phyloP scores from a whole-genome alignment of 495 filamentous ascomycete species.

The Parathielavia appendiculata region DNA sequence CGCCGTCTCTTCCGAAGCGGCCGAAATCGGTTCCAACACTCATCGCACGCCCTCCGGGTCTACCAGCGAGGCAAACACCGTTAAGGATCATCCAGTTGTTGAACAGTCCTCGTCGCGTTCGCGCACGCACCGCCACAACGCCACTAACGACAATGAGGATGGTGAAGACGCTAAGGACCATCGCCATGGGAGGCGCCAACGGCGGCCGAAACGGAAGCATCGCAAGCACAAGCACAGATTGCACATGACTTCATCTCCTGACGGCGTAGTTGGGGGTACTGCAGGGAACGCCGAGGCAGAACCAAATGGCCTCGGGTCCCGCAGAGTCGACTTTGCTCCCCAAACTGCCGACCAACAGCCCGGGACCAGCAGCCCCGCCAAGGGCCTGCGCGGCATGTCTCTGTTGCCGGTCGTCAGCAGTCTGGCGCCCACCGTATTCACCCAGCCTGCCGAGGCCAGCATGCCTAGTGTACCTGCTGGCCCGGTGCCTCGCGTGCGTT shows the following conservation, averaged over 20 bases:
- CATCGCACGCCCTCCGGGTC: constrained; percentile 32
- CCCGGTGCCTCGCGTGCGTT: constrained; percentile 49
- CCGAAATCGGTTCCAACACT: constrained; percentile 24
- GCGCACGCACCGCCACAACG: constrained; percentile 12
- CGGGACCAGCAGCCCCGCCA: constrained; percentile 34
- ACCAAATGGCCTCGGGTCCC: constrained; percentile 31
- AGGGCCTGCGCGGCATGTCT: constrained; percentile 38
- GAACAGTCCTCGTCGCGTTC: constrained; percentile 32
- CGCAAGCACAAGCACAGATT: constrained; percentile 32
- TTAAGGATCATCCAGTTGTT: constrained; percentile 30
- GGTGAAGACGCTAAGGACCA: constrained; percentile 36
- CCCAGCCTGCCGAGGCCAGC: constrained; percentile 27
- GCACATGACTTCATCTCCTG: constrained; percentile 23
- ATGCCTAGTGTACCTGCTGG: constrained; percentile 29
- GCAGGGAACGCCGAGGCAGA: constrained; percentile 27
- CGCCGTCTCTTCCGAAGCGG: constrained; percentile 59
- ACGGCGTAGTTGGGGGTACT: constrained; percentile 33
- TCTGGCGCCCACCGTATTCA: constrained; percentile 43
- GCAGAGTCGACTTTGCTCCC: constrained; percentile 45
- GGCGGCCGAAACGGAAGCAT: constrained; percentile 31
- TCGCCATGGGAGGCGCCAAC: constrained; percentile 30
- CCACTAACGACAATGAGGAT: constrained; percentile 29
- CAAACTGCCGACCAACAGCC: constrained; percentile 17
- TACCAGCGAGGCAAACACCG: no score
- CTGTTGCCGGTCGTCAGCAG: constrained; percentile 42